phyloP scores from a whole-genome alignment of 768 basidiomycete genomes.

The Lyophyllum shimeji region DNA sequence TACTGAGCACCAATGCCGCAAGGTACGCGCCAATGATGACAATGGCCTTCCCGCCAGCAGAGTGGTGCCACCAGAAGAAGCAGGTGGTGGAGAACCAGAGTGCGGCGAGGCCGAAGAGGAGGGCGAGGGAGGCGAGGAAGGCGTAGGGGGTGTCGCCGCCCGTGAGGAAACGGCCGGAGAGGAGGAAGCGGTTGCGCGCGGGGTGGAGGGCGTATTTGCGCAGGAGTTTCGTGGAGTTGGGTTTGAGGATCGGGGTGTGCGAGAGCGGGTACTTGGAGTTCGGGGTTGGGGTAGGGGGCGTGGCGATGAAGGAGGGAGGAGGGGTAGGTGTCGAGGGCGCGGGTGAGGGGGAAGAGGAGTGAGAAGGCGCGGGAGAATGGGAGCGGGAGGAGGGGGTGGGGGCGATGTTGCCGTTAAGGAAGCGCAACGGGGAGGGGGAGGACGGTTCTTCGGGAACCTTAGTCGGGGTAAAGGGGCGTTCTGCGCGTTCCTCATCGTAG shows the following conservation, averaged over 20 bases:
- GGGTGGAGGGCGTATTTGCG: constrained; percentile 66
- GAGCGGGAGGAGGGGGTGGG: constrained; percentile 27
- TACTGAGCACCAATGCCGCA: constrained; percentile 63
- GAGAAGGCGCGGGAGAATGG: constrained; percentile 24
- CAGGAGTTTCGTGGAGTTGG: constrained; percentile 38
- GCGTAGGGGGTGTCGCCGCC: constrained; percentile 88
- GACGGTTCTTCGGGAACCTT: constrained; percentile 20
- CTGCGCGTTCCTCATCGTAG: constrained; percentile 14
- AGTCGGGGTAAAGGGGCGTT: constrained; percentile 1
- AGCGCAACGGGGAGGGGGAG: constrained; percentile 26
- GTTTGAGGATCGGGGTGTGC: constrained; percentile 35
- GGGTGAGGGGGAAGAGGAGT: constrained; percentile 16
- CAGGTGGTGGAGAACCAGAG: constrained; percentile 89
- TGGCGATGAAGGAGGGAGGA: constrained; percentile 19
- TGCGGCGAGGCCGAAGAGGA: constrained; percentile 69
- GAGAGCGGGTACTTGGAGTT: constrained; percentile 28
- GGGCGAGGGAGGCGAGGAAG: constrained; percentile 60
- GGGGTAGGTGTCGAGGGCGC: constrained; percentile 5
- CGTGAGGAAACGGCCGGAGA: constrained; percentile 69
- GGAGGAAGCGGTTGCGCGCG: constrained; percentile 76
- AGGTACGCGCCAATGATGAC: constrained; percentile 56
- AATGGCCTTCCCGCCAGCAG: constrained; percentile 33
- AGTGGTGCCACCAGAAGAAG: constrained; percentile 85
- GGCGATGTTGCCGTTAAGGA: constrained; percentile 16
- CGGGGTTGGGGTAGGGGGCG: constrained; percentile 13